phyloP scores from a whole-genome alignment of 345 rosid species.

The Euphorbia tirucalli region DNA sequence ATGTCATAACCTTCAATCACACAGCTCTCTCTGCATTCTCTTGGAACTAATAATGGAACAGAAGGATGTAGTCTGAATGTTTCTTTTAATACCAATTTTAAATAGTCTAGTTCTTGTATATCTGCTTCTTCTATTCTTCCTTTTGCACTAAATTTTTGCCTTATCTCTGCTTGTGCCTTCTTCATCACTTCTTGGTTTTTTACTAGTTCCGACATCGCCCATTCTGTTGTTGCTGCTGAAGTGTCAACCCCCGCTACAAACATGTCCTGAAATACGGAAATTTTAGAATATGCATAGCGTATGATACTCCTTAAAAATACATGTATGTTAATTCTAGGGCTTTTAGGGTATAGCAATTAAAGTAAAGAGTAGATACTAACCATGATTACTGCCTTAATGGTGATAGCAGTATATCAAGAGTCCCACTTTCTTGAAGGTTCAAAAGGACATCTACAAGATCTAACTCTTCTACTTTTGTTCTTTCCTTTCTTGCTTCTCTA shows the following conservation, averaged over 20 bases:
- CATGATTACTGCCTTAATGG: constrained; percentile 9
- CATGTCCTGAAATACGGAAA: not conserved
- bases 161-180: constrained; percentile 5
- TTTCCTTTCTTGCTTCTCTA: not conserved
- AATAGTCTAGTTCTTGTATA: not conserved
- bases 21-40: constrained; percentile 1
- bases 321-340: no score
- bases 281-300: no score
- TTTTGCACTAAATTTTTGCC: not conserved
- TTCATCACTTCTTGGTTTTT: not conserved
- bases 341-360: no score
- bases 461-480: not conserved
- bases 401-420: constrained; percentile 5
- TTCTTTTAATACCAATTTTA: constrained; percentile 1
- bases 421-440: not conserved
- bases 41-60: not conserved
- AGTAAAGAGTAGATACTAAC: constrained; percentile 8
- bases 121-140: constrained; percentile 12
- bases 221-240: not conserved
- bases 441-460: constrained; percentile 18
- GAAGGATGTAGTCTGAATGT: constrained; percentile 8
- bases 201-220: constrained; percentile 7
- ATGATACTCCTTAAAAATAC: no score
- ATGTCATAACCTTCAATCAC: not conserved
- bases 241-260: constrained; percentile 1